phyloP scores from a whole-genome alignment of 345 rosid species.

The Eucalyptus pauciflora region DNA sequence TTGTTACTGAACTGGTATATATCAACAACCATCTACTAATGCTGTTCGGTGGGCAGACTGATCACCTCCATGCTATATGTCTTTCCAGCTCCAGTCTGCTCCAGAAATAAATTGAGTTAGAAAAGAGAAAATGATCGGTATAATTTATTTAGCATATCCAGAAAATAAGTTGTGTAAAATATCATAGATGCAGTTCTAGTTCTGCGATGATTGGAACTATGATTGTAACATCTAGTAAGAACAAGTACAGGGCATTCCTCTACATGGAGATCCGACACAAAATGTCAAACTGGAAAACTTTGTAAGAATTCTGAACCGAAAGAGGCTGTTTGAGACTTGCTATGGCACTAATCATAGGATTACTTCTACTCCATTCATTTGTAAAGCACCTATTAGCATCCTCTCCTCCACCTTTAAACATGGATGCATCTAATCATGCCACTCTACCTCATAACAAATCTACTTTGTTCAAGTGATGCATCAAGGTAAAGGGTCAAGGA shows the following conservation, averaged over 20 bases:
- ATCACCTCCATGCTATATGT: constrained; percentile 82
- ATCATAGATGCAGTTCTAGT: not conserved
- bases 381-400: not conserved
- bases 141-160: not conserved
- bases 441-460: not conserved
- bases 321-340: not conserved
- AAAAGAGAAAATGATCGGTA: not conserved
- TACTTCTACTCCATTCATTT: not conserved
- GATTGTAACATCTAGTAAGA: not conserved
- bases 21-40: not conserved
- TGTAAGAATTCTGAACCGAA: not conserved
- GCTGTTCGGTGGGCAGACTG: not conserved
- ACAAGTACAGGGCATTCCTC: not conserved
- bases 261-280: not conserved
- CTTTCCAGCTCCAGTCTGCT: constrained; percentile 97
- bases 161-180: not conserved
- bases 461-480: not conserved
- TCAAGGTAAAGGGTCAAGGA: not conserved
- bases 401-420: not conserved
- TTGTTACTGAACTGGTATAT: not conserved
- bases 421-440: not conserved
- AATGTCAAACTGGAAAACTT: not conserved
- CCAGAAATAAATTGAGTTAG: not conserved
- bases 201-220: not conserved
- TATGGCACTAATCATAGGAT: not conserved